Base-by-base conservation (phyloP, 257 asterid genomes). In the Dorcoceras hygrometricum region DNA sequence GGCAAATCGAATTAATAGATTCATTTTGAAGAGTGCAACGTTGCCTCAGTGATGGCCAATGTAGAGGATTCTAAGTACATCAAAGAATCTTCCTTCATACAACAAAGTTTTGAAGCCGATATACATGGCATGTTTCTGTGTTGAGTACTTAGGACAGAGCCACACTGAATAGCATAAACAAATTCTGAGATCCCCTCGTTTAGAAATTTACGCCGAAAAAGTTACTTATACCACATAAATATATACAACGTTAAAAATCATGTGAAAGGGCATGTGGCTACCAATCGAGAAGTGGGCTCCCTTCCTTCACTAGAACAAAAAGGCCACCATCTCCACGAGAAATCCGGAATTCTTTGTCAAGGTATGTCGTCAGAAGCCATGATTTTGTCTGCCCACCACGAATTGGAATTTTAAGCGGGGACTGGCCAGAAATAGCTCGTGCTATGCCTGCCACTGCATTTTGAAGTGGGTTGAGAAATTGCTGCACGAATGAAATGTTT, bases 271-370 rank as follows among this genome's bases (percentile, higher is more conserved):
- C 62, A 76, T 62, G 79, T 54, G 79, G 65, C 71, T 77, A 86
- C 67, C 78, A 80, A 66, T 86, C 81, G 46, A 90, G 63, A 57
- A 93, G 95, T 16, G 92, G 63, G 66, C 95, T 85, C 66, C 96
- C 96, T 85, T 90, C 97, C 87, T 82, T 90, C 10, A 86, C 91
- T 31, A 90, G 95, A 83, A 94, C 97, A 70, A 94, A 94, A 57
- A 94, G 81, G 31, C 97, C 97, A 59, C 96, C 99, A 74, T 94
- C 99, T 1, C 97, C 99, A 76, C 96, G 85, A 23, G 97, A 94
- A 67, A 90, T 86, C 53, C 99, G 83, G 63, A 90, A 57, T 82
- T 94, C 97, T 73, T 84, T 79, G 78, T 94, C 99, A 7, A 94
- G 96, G 78, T 86, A 94, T 2, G 96, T 94, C 0, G 71, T 84